Percentiles rank a stretch among this genome's conserved stretches.
These are phyloP conservation scores for Funneliformis caledonium DNA, from an alignment of 371 early-diverging fungal species.

Conservation along the genomic window DNA sequence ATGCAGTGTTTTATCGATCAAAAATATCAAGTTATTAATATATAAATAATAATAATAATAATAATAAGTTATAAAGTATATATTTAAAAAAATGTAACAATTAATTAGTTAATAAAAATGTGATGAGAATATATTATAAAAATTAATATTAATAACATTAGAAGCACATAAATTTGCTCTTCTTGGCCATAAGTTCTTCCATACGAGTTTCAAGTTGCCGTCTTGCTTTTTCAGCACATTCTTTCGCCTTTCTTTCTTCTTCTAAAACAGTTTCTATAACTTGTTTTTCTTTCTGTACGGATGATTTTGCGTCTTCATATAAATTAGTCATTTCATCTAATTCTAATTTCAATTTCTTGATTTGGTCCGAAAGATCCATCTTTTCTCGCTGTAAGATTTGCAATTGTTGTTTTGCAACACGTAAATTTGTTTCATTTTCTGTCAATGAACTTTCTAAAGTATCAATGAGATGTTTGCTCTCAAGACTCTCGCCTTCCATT, in stretches of 20 bases:
- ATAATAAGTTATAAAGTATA: too few species aligned
- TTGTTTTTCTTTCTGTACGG: slow-evolving; percentile 41
- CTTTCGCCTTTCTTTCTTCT: slow-evolving; percentile 43
- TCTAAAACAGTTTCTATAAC: slow-evolving; percentile 34
- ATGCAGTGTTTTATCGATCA: too few species aligned
- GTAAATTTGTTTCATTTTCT: slow-evolving; percentile 44
- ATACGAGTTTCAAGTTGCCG: slow-evolving; percentile 44
- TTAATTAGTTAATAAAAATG: not conserved
- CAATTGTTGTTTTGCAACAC: slow-evolving; percentile 40
- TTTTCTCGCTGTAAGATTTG: slow-evolving; percentile 21
- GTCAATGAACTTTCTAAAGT: slow-evolving; percentile 44
- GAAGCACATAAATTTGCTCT: slow-evolving; percentile 3
- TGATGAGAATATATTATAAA: not conserved
- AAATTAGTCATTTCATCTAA: not conserved
- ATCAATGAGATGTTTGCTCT: not conserved
- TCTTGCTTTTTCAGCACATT: slow-evolving; percentile 46
- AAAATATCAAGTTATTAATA: too few species aligned
- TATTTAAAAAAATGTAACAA: not conserved
- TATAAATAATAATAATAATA: too few species aligned
- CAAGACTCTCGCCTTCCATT: slow-evolving; percentile 26
- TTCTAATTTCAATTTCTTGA: slow-evolving; percentile 22
- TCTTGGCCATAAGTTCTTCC: slow-evolving; percentile 45
- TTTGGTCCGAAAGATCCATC: not conserved
- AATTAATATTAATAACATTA: not conserved
- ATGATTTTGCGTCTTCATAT: slow-evolving; percentile 17